These are phyloP conservation scores for Pascua sp. DNA, from an alignment of 1,284 basidiomycete species.

Conservation along the genomic window DNA sequence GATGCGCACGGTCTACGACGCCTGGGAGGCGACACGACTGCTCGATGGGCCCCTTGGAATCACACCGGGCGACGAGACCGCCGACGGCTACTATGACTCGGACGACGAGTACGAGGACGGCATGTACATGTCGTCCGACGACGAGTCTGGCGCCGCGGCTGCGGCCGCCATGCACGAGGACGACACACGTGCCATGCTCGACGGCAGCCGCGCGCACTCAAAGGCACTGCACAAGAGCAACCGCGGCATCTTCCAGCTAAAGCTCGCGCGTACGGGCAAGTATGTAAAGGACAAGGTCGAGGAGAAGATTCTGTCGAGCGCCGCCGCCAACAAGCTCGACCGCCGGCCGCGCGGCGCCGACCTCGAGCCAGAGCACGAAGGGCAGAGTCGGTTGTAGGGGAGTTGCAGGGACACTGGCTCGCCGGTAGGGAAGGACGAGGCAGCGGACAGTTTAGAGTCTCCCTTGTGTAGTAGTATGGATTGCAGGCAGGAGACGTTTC, in stretches of 20 bases:
- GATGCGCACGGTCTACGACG: constrained; percentile 42
- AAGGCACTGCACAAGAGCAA: constrained; percentile 40
- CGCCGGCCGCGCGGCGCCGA: constrained; percentile 34
- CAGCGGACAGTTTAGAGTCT: too few relatives aligned
- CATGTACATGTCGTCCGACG: constrained; percentile 6
- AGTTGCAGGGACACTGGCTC: not conserved
- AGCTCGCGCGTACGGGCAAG: constrained; percentile 43
- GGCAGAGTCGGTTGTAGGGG: constrained; percentile 24
- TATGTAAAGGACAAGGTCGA: constrained; percentile 47
- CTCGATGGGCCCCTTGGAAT: not conserved
- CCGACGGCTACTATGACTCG: not conserved
- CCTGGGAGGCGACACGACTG: constrained; percentile 36
- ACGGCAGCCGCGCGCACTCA: constrained; percentile 29
- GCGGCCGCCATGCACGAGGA: constrained; percentile 16
- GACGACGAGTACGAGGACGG: constrained; percentile 8
- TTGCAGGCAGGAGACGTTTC: too few relatives aligned
- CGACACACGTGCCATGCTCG: constrained; percentile 26
- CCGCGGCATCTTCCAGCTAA: constrained; percentile 48
- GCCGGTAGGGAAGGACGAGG: not conserved
- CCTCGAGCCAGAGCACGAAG: constrained; percentile 44
- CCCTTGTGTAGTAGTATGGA: too few relatives aligned
- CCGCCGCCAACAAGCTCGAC: constrained; percentile 16
- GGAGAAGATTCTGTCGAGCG: constrained; percentile 29
- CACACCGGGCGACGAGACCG: not conserved
- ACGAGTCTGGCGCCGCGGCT: not conserved